Evolutionary conservation across 768 basidiomycete genomes (phyloP).

Genomic region (Russula brevipes): DNA sequence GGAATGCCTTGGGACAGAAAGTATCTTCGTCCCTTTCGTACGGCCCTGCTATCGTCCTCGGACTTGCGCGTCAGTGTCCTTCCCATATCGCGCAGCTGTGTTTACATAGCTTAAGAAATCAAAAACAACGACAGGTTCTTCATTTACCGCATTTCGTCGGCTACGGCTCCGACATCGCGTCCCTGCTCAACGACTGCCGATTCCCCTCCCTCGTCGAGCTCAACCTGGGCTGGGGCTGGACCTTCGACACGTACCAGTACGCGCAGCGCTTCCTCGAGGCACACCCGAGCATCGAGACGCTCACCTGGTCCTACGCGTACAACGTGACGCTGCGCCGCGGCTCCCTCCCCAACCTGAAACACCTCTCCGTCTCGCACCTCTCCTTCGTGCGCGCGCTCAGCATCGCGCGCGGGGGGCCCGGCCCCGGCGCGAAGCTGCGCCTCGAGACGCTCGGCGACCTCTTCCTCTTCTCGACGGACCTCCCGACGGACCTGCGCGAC

Average conservation of each 20-base stretch:
- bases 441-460: constrained; percentile 21
- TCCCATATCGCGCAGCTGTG: not conserved
- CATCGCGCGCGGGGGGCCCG: not conserved
- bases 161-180: constrained; percentile 12
- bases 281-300: constrained; percentile 19
- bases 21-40: constrained; percentile 13
- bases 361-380: constrained; percentile 22
- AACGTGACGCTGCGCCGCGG: constrained; percentile 7
- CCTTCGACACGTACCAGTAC: constrained; percentile 18
- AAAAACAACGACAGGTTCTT: constrained; percentile 6
- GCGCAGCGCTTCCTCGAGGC: constrained; percentile 20
- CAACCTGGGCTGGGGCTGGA: constrained; percentile 23
- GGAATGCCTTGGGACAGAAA: constrained; percentile 20
- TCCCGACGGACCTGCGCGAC: constrained; percentile 15
- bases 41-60: constrained; percentile 7
- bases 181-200: constrained; percentile 15
- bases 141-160: constrained; percentile 22
- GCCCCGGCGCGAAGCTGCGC: constrained; percentile 2
- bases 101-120: not conserved
- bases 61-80: constrained; percentile 6
- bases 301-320: constrained; percentile 21
- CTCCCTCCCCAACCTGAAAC: constrained; percentile 14
- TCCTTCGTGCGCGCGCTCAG: constrained; percentile 21
- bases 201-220: constrained; percentile 16
- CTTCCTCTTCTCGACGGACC: constrained; percentile 22